These are phyloP conservation scores for Aurantiochytrium sp. DNA, from an alignment of 108 stramenopile species.

Conservation along the genomic window DNA sequence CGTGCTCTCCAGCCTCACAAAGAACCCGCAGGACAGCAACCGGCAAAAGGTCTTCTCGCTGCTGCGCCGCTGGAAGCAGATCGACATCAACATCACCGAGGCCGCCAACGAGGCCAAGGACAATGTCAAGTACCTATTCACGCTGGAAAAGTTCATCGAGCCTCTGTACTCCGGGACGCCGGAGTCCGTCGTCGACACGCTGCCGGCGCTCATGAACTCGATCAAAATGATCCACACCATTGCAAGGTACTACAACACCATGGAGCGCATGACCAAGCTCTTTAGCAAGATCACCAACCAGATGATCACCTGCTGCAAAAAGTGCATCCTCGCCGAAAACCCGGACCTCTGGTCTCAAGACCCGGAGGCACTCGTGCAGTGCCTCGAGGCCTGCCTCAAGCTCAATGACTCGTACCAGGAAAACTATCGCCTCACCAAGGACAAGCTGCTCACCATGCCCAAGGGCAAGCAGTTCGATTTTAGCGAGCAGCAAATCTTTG, in stretches of 20 bases:
- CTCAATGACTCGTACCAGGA: conserved; percentile 82
- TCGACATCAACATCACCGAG: conserved; percentile 79
- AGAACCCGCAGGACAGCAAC: conserved; percentile 44
- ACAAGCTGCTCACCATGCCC: conserved; percentile 68
- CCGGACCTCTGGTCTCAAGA: conserved; percentile 71
- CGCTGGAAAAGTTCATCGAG: conserved; percentile 78
- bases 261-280: conserved; percentile 65
- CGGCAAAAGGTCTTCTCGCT: conserved; percentile 54
- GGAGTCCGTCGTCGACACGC: conserved; percentile 74
- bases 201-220: conserved; percentile 79
- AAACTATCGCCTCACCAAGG: conserved; percentile 74
- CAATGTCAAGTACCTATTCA: conserved; percentile 82
- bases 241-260: conserved; percentile 70
- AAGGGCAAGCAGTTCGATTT: conserved; percentile 82
- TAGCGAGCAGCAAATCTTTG: conserved; percentile 77
- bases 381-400: conserved; percentile 70
- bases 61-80: conserved; percentile 73
- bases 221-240: conserved; percentile 91
- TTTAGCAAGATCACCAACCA: conserved; percentile 78
- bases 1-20: conserved; percentile 63
- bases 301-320: conserved; percentile 77
- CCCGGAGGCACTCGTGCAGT: conserved; percentile 62
- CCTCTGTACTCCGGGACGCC: conserved; percentile 76
- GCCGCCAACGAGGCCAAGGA: conserved; percentile 86
- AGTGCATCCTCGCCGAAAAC: conserved; percentile 55